Base-by-base conservation (phyloP, 331 rosid species). In the Rosa hybrid region DNA sequence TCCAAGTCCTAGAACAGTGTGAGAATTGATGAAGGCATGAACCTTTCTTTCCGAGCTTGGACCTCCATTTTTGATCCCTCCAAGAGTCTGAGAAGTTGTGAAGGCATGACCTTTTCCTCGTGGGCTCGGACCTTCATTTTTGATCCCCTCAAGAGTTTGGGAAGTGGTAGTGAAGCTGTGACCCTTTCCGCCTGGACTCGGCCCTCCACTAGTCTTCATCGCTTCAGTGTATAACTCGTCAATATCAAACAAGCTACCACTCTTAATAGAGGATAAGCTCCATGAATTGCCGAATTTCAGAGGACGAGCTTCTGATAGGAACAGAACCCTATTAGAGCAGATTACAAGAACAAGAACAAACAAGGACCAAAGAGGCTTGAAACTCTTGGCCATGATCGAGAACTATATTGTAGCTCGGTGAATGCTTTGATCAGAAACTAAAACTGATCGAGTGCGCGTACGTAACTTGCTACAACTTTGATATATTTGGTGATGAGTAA, bases 71-170 rank as follows among this genome's bases (percentile, higher is more conserved):
- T 44, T 82, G 21, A 74, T 81, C 44, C 62, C 88, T 78, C 83
- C 80, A 5, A 82, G 80, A 49, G 77, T 80, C 62, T 72, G 72
- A 7, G 82, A 78, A 76, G 74, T 71, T 14, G 75, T 49, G 80
- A 44, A 79, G 5, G n/a, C 73, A 49, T 87, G 87, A 72, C 76
- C 86, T 14, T n/a, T n/a, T 50, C 82, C 88, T 25, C 81, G 68
- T 4, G 78, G 7, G 63, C 87, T 72, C 7, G 80, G 90, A 42
- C 88, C 86, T 57, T 74, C 85, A 0, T 50, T 23, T 42, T 44
- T 83, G 8, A 74, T 81, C 44, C 54, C 88, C 71, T 78, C 78
- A 5, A 80, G 80, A 42, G 74, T 80, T 63, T 76, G 75, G 11
- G 81, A 78, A 76, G 62, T 65, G 14, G n/a, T n/a, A n/a, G 75